A percentile compares a stretch with the other conserved stretches of the same genome.
These are phyloP conservation scores for Musa beccarii DNA, from an alignment of 176 grass and related monocot species.

Conservation along the genomic window DNA sequence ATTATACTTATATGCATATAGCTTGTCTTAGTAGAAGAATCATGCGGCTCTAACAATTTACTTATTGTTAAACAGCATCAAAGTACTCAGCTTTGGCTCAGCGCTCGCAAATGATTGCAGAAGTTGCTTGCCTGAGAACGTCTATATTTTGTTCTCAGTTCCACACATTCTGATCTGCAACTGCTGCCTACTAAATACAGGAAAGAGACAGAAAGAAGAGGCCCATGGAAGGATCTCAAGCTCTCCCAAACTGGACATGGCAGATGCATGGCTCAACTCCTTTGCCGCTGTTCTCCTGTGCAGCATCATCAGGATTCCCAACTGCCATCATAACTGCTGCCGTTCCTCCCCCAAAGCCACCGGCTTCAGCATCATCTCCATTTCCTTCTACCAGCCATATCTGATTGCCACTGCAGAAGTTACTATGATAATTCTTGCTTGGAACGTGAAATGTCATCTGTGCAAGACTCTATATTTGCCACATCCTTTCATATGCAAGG, in stretches of 20 bases:
- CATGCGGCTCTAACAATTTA: neutral
- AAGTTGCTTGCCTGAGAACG: neutral
- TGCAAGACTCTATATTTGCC: neutral
- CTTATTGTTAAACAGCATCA: neutral
- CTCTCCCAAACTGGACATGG: constrained; percentile 3
- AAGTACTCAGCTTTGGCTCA: neutral
- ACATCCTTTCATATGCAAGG: neutral
- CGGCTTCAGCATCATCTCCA: neutral
- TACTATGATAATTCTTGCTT: neutral
- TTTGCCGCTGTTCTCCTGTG: constrained; percentile 13
- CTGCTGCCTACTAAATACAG: neutral
- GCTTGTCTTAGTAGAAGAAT: neutral
- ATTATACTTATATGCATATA: neutral
- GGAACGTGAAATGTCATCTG: neutral
- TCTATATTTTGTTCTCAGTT: neutral
- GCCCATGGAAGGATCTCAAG: neutral
- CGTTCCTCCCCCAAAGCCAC: neutral
- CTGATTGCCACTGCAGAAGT: neutral
- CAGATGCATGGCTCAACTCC: constrained; percentile 5
- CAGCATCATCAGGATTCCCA: constrained; percentile 26
- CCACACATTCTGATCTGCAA: neutral
- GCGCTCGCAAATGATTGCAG: neutral
- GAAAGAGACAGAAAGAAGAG: constrained; percentile 1
- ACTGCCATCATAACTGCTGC: neutral
- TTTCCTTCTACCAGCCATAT: neutral